phyloP scores from a whole-genome alignment of 2,329 filamentous ascomycete genomes.

The Cercospora canescens region DNA sequence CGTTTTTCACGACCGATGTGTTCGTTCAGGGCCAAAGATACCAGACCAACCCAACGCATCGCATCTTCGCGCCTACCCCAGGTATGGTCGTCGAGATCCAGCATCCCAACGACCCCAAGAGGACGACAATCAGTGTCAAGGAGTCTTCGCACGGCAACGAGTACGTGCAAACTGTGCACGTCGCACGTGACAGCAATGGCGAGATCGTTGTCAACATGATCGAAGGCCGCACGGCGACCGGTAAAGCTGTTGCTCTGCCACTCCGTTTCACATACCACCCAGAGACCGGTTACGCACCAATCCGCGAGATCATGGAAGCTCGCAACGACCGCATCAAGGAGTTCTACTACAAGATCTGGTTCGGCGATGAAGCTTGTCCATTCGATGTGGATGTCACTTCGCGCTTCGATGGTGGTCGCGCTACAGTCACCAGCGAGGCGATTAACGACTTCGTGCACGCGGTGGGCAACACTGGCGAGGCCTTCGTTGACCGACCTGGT shows the following conservation, averaged over 20 bases:
- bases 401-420: slow-evolving; percentile 84
- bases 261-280: slow-evolving; percentile 92
- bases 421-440: slow-evolving; percentile 83
- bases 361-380: slow-evolving; percentile 79
- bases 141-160: slow-evolving; percentile 86
- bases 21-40: slow-evolving; percentile 95
- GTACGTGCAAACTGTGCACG: slow-evolving; percentile 84
- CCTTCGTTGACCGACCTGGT: slow-evolving; percentile 92
- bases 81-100: slow-evolving; percentile 88
- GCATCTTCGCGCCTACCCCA: slow-evolving; percentile 82
- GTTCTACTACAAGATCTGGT: slow-evolving; percentile 99
- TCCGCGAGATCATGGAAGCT: slow-evolving; percentile 91
- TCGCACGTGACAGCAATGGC: slow-evolving; percentile 71
- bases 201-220: slow-evolving; percentile 88
- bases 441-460: slow-evolving; percentile 99
- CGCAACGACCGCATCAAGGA: slow-evolving; percentile 99
- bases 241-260: slow-evolving; percentile 77
- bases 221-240: slow-evolving; percentile 86
- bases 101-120: slow-evolving; percentile 76
- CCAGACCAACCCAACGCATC: slow-evolving; percentile 92
- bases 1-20: slow-evolving; percentile 89
- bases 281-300: slow-evolving; percentile 95
- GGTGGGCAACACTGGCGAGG: slow-evolving; percentile 95
- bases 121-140: slow-evolving; percentile 82
- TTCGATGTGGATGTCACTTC: slow-evolving; percentile 83